Evolutionary conservation across 1,284 basidiomycete species (phyloP).

Genomic region (Retiboletus flavoniger): DNA sequence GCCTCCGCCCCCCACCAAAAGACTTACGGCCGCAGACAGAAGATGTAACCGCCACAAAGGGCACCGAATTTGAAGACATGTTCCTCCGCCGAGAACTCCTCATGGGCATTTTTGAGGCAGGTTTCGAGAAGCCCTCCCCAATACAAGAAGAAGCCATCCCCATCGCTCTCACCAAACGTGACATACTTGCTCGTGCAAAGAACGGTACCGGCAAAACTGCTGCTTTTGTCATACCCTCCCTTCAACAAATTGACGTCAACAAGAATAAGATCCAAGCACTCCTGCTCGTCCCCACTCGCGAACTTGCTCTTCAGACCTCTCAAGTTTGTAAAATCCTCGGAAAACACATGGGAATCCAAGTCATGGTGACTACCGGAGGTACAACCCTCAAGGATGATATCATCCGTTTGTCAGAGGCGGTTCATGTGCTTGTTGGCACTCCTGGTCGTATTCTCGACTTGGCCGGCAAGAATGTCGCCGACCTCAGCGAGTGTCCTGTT

Average conservation of each 20-base stretch:
- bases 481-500: slow-evolving; percentile 91
- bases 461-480: slow-evolving; percentile 90
- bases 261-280: slow-evolving; percentile 93
- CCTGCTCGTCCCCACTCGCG: slow-evolving; percentile 91
- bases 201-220: slow-evolving; percentile 96
- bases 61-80: slow-evolving; percentile 90
- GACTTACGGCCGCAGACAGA: slow-evolving; percentile 91
- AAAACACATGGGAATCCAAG: slow-evolving; percentile 92
- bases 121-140: slow-evolving; percentile 94
- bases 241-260: slow-evolving; percentile 88
- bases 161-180: slow-evolving; percentile 81
- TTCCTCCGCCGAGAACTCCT: slow-evolving; percentile 75
- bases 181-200: slow-evolving; percentile 90
- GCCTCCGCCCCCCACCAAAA: slow-evolving; percentile 85
- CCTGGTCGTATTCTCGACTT: slow-evolving; percentile 96
- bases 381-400: slow-evolving; percentile 99
- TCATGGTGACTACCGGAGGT: slow-evolving; percentile 99
- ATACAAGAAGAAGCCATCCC: slow-evolving; percentile 99
- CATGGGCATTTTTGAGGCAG: slow-evolving; percentile 95
- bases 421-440: slow-evolving; percentile 96
- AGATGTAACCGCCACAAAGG: slow-evolving; percentile 90
- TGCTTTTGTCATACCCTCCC: slow-evolving; percentile 95
- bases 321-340: slow-evolving; percentile 98
- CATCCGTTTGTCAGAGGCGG: slow-evolving; percentile 84
- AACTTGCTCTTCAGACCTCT: slow-evolving; percentile 93